phyloP scores from a whole-genome alignment of 352 stramenopile genomes.

The Blastocystis hominis region DNA sequence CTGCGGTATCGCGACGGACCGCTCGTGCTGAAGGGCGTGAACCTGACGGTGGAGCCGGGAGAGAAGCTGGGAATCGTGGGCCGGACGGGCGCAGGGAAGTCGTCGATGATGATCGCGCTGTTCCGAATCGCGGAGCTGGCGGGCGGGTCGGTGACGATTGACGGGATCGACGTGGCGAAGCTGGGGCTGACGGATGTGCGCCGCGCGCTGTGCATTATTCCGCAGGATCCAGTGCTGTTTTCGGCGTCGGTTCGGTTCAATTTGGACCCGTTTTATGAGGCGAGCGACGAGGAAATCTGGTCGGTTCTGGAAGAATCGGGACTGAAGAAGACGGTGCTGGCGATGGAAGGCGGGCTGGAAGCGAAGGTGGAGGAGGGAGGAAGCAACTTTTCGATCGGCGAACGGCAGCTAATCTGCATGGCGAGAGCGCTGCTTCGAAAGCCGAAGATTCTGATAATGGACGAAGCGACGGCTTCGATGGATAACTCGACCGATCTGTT shows the following conservation, averaged over 20 bases:
- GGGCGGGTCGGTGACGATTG: constrained; percentile 76
- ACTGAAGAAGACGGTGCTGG: constrained; percentile 66
- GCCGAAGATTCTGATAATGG: constrained; percentile 82
- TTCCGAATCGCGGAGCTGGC: constrained; percentile 82
- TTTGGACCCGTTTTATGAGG: constrained; percentile 71
- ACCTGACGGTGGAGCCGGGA: constrained; percentile 25
- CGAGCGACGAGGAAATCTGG: constrained; percentile 72
- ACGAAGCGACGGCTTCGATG: constrained; percentile 78
- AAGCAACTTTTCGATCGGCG: constrained; percentile 68
- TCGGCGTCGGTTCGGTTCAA: constrained; percentile 79
- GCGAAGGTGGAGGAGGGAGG: constrained; percentile 67
- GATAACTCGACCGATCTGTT: constrained; percentile 75
- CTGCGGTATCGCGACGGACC: constrained; percentile 75
- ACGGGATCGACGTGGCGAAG: constrained; percentile 75
- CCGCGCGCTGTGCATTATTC: constrained; percentile 80
- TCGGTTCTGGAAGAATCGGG: constrained; percentile 69
- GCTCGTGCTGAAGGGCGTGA: constrained; percentile 67
- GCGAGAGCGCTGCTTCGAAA: constrained; percentile 71
- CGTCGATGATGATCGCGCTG: constrained; percentile 75
- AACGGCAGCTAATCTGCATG: constrained; percentile 71
- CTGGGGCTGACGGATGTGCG: constrained; percentile 76
- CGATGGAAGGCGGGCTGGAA: constrained; percentile 64
- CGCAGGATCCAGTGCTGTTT: constrained; percentile 83
- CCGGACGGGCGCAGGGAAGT: constrained; percentile 75
- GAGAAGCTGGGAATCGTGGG: constrained; percentile 79